Evolutionary conservation across 768 basidiomycete species (phyloP), one percentile per base, ranked within the genome.

Genomic region (Boletus huronensis): DNA sequence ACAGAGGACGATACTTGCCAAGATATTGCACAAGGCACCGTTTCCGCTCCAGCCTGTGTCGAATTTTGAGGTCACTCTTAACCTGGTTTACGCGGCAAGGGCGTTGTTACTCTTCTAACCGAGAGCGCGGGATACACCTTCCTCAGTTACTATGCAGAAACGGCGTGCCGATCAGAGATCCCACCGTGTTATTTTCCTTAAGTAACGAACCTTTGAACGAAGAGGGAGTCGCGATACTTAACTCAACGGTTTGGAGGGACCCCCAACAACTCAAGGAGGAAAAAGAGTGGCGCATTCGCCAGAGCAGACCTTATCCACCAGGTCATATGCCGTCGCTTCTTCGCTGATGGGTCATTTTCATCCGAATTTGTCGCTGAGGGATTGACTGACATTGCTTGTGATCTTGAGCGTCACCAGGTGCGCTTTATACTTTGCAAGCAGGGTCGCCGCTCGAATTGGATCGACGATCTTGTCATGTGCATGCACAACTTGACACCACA

Each of bases 41-140:
- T 75, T 75, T 52, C 58, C 67, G 6, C 52, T 53, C 3, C 25
- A 62, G 2, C 59, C 64, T 5, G 42, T 31, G 2, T 44, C 71
- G n/a, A 76, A 75, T 29, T 75, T 75, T 36, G 70, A 71, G 7
- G 48, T 73, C 4, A n/a, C 21, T 7, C 53, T 76, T 2, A 53
- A 21, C 0, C 57, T 16, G 38, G 61, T n/a, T 0, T 40, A 0
- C 64, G 66, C 6, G 70, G 70, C 21, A 63, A 60, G 16, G 74
- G 74, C 28, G 58, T 74, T 5, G 62, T 75, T 21, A 72, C 69
- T 2, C 57, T 75, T 14, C 65, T 74, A 0, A 58, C 35, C 25
- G 50, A 25, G 39, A 39, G 19, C 2, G 54, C 45, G 0, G 74
- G 68, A 1, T 13, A 34, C 2, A 52, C 9, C 19, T 75, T 74